A percentile compares a stretch with the other conserved stretches of the same genome.
These are phyloP conservation scores for Leptomonas pyrrhocoris DNA, from an alignment of 208 protist species.

Conservation along the genomic window DNA sequence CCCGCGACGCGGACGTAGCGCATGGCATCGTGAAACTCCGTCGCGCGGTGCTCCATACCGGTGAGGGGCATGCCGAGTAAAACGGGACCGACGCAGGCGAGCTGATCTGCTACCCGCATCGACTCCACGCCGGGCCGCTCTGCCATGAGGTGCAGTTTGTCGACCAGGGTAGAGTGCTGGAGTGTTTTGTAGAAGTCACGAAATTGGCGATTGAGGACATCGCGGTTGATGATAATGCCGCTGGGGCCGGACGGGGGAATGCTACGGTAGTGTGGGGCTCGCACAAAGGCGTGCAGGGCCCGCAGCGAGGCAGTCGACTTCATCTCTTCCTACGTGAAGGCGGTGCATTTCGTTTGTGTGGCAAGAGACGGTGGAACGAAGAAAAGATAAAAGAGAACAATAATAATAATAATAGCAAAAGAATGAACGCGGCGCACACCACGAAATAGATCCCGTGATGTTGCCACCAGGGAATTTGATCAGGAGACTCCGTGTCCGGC, in stretches of 20 bases:
- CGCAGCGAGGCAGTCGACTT: slow-evolving; percentile 10
- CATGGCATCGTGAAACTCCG: slow-evolving; percentile 90
- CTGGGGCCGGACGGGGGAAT: slow-evolving; percentile 82
- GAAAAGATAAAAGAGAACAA: slow-evolving; percentile 3
- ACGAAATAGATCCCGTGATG: too few relatives aligned
- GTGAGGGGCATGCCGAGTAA: slow-evolving; percentile 85
- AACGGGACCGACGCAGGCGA: slow-evolving; percentile 78
- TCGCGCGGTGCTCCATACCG: slow-evolving; percentile 84
- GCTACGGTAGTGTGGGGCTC: slow-evolving; percentile 80
- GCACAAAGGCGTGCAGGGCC: slow-evolving; percentile 88
- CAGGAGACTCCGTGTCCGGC: too few relatives aligned
- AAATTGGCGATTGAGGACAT: slow-evolving; percentile 89
- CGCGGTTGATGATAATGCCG: slow-evolving; percentile 88
- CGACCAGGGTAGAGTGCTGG: slow-evolving; percentile 85
- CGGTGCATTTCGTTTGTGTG: background rate
- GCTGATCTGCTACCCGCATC: slow-evolving; percentile 81
- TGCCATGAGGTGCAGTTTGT: slow-evolving; percentile 91
- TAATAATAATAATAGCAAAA: too few relatives aligned
- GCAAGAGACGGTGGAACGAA: background rate
- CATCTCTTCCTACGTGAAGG: slow-evolving; percentile 16
- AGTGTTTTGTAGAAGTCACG: slow-evolving; percentile 89
- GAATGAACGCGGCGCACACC: too few relatives aligned
- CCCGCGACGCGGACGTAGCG: slow-evolving; percentile 85
- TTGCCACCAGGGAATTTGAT: too few relatives aligned
- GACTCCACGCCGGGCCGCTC: slow-evolving; percentile 74